Base-by-base conservation (phyloP, 495 filamentous ascomycete genomes). In the Talaromyces thailandensis region DNA sequence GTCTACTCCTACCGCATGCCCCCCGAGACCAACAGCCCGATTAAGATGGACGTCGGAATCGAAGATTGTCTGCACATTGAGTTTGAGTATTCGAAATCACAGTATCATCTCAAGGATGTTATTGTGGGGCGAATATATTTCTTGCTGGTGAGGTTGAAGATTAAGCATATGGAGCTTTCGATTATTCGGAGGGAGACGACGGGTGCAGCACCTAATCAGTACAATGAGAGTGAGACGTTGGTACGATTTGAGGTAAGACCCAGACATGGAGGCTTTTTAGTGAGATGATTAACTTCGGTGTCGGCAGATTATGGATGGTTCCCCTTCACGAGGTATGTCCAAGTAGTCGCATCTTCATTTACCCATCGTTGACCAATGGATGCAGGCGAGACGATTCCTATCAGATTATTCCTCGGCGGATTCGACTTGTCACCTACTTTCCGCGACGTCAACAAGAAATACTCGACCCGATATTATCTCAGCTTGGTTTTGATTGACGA, bases 41-140 rank as follows among this genome's bases (percentile, higher is more conserved):
- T 99, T 82, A 99, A 99, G 85, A 99, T 99, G 94, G 94, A 99
- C 71, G 94, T 99, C 64, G 94, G 94, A 48, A 99, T 99, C 72
- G 94, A 99, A 76, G 94, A 99, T 74, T 99, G 94, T 74, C 82
- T 99, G 64, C 94, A 99, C 74, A 99, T 99, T 66, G 94, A 99
- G 75, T 99, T 99, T 70, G 94, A 99, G 76, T 99, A 99, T 77
- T 93, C 88, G 73, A 99, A 99, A 79, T 92, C 86, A 70, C 97
- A 97, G 75, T 99, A 99, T 72, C 94, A 99, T 68, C 85, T 99
- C 56, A 99, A 99, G 81, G 94, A 99, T 76, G 94, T 99, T 60
- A 99, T 99, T 67, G 94, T 99, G 56, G 94, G 94, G 58, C 86
- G 94, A 64, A 99, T 99, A 81, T 99, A 98, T 80, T 99, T 99